phyloP scores from a whole-genome alignment of 2,329 filamentous ascomycete genomes.

The Aspergillus felis region DNA sequence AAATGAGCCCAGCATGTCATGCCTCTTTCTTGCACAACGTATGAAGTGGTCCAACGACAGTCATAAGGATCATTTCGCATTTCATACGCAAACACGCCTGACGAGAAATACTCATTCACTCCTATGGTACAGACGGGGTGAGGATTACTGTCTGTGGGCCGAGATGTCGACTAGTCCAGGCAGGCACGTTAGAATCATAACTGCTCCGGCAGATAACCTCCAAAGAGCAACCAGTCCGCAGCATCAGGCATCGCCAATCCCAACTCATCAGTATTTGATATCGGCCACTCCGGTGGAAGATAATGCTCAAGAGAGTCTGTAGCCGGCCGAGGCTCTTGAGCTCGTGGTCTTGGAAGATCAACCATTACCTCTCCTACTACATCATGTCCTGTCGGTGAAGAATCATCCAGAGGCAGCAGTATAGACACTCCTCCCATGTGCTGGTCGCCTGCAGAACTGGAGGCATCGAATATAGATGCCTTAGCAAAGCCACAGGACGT shows the following conservation, averaged over 20 bases:
- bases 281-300: constrained; percentile 15
- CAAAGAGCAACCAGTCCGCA: constrained; percentile 24
- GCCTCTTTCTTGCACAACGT: no score
- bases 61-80: no score
- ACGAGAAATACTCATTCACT: not conserved
- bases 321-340: not conserved
- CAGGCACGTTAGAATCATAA: constrained; percentile 5
- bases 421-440: not conserved
- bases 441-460: not conserved
- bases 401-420: not conserved
- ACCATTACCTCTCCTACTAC: no score
- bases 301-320: not conserved
- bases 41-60: no score
- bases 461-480: not conserved
- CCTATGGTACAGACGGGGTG: no score
- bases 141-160: no score
- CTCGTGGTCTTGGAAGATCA: no score
- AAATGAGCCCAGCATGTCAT: no score
- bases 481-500: constrained; percentile 8
- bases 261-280: constrained; percentile 7
- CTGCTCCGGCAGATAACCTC: constrained; percentile 19
- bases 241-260: constrained; percentile 16
- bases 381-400: no score
- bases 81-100: not conserved
- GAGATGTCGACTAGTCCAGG: no score